Evolutionary conservation across 805 yeast genomes (phyloP).

Genomic region (Yueomyces sinensis): DNA sequence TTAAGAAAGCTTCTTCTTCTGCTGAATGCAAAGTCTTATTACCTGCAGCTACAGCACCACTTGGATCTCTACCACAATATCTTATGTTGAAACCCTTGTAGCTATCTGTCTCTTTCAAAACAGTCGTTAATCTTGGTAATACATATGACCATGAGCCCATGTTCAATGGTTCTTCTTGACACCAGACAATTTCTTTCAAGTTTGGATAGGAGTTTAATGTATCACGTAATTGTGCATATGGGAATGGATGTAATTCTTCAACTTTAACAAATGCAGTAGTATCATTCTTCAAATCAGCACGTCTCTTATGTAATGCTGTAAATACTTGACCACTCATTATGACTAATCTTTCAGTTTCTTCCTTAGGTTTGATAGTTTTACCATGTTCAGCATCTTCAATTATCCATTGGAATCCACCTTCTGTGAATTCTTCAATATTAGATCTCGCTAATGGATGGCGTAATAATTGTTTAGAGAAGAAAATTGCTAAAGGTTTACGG

Average conservation of each 20-base stretch:
- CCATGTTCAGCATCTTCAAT: constrained; percentile 87
- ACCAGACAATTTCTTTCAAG: constrained; percentile 82
- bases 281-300: constrained; percentile 62
- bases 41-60: constrained; percentile 98
- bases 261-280: constrained; percentile 78
- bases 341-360: constrained; percentile 77
- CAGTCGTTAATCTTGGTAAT: constrained; percentile 71
- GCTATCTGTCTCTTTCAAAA: constrained; percentile 59
- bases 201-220: constrained; percentile 68
- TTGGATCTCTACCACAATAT: constrained; percentile 96
- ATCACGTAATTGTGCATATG: constrained; percentile 86
- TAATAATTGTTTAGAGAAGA: constrained; percentile 87
- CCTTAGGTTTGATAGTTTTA: constrained; percentile 59
- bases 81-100: constrained; percentile 49
- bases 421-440: constrained; percentile 68
- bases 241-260: constrained; percentile 98
- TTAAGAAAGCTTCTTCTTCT: constrained; percentile 80
- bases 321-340: constrained; percentile 88
- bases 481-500: constrained; percentile 76
- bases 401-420: constrained; percentile 88
- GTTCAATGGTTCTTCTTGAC: constrained; percentile 98
- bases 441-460: constrained; percentile 98
- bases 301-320: constrained; percentile 82
- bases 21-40: constrained; percentile 73
- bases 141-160: constrained; percentile 82